Percentiles rank a stretch among this genome's conserved stretches.
These are phyloP conservation scores for Fusarium citri DNA, from an alignment of 2,329 filamentous ascomycete genomes.

Conservation along the genomic window DNA sequence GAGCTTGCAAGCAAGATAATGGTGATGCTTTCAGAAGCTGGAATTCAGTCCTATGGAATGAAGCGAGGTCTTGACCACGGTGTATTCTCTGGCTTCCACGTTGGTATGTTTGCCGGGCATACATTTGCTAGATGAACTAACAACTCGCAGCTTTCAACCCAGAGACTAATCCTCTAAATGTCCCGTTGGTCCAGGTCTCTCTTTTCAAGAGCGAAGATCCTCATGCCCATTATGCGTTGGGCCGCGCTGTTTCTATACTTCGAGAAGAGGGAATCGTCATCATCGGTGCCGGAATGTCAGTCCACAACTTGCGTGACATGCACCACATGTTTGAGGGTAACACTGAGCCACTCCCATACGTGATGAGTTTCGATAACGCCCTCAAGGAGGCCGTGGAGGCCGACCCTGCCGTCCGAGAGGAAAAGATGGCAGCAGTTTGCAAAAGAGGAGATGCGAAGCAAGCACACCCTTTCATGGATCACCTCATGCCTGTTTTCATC, in stretches of 20 bases:
- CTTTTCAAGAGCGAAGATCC: constrained; percentile 74
- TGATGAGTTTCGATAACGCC: constrained; percentile 73
- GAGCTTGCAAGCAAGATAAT: constrained; percentile 70
- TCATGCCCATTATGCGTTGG: constrained; percentile 74
- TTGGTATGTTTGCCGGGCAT: constrained; percentile 44
- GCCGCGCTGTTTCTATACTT: constrained; percentile 72
- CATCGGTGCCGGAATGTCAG: constrained; percentile 79
- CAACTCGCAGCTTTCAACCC: constrained; percentile 66
- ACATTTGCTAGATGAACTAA: constrained; percentile 7
- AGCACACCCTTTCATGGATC: constrained; percentile 63
- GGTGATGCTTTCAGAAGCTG: constrained; percentile 63
- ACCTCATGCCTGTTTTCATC: constrained; percentile 62
- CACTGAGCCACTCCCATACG: constrained; percentile 64
- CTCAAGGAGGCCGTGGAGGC: constrained; percentile 72
- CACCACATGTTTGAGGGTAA: constrained; percentile 50
- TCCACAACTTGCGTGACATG: constrained; percentile 74
- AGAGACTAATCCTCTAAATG: constrained; percentile 68
- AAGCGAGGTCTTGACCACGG: constrained; percentile 79
- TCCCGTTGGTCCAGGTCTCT: constrained; percentile 79
- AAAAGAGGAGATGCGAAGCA: constrained; percentile 59
- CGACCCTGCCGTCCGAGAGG: constrained; percentile 53
- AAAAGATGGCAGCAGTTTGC: constrained; percentile 54
- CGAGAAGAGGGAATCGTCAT: constrained; percentile 76
- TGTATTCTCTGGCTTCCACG: constrained; percentile 76
- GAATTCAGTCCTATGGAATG: constrained; percentile 69